phyloP scores from a whole-genome alignment of 163 green algal genomes.

The Chlamydomonas reinhardtii region DNA sequence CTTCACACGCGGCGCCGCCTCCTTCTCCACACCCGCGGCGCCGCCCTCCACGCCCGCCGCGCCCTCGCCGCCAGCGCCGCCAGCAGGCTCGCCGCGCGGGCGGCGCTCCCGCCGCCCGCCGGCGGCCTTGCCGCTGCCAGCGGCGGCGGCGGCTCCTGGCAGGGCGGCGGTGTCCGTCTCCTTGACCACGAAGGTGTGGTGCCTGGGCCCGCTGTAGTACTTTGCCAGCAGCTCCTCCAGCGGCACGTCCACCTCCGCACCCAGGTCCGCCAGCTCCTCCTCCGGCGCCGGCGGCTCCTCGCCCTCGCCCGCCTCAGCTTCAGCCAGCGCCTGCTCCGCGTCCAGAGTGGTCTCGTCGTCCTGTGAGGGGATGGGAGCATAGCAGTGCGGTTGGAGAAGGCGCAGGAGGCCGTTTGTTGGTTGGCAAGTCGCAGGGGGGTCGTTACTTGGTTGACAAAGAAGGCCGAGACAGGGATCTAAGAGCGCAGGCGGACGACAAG shows the following conservation, averaged over 20 bases:
- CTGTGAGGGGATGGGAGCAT: neutral
- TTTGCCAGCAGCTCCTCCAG: constrained; percentile 83
- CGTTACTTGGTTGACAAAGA: no score
- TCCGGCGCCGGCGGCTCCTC: constrained; percentile 31
- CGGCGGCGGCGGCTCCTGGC: neutral
- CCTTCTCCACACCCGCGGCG: neutral
- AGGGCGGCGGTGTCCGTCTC: neutral
- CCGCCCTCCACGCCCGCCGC: neutral
- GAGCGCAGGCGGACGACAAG: no score
- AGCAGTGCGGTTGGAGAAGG: neutral
- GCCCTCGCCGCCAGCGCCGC: no score
- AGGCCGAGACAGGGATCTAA: no score
- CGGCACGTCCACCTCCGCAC: constrained; percentile 86
- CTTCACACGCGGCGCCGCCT: neutral
- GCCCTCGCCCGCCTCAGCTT: constrained; percentile 26
- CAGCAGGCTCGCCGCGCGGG: neutral
- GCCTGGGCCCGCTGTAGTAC: constrained; percentile 60
- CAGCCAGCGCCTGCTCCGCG: constrained; percentile 65
- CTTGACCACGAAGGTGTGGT: constrained; percentile 36
- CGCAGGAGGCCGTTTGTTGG: no score
- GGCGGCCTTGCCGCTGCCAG: no score
- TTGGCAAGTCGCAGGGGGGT: no score
- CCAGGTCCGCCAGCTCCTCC: constrained; percentile 71
- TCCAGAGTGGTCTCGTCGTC: constrained; percentile 90
- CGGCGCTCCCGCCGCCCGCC: neutral